Conservation (phyloP, 257 asterid species). For the Solanum tarijense region DNA sequence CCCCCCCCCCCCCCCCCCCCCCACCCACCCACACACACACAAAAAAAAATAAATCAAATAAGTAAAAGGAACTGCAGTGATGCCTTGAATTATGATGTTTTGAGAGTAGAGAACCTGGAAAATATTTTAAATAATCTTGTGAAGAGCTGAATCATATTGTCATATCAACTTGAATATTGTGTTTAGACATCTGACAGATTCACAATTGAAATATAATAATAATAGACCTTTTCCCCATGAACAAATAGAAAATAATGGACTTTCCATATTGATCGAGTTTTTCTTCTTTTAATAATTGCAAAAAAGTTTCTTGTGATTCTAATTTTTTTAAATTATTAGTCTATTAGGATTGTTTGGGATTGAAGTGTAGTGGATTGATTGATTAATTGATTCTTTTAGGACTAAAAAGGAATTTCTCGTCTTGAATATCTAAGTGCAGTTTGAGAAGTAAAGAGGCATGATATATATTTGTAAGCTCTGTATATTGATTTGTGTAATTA, state of each 20-base stretch:
- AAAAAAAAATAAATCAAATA: too few relatives aligned
- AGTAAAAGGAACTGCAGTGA: too few relatives aligned
- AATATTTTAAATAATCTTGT: neutral
- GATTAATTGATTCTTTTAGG: neutral
- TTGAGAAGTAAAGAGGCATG: neutral
- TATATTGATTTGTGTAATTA: neutral
- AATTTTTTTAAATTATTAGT: neutral
- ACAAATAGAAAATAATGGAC: neutral
- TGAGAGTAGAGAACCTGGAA: neutral
- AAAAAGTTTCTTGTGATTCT: neutral
- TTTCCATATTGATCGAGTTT: neutral
- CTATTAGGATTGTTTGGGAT: neutral
- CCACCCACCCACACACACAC: too few relatives aligned
- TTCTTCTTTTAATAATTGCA: neutral
- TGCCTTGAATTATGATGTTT: neutral
- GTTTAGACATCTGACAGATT: neutral
- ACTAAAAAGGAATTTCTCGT: neutral
- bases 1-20: neutral
- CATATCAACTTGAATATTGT: neutral
- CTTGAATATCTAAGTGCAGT: neutral
- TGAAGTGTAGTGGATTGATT: neutral
- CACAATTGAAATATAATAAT: neutral
- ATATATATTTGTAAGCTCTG: neutral
- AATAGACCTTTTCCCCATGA: neutral
- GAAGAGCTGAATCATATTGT: neutral